Evolutionary conservation across 352 stramenopile genomes (phyloP), one percentile per base, ranked within the genome.

Genomic region (Globisporangium emineosum): DNA sequence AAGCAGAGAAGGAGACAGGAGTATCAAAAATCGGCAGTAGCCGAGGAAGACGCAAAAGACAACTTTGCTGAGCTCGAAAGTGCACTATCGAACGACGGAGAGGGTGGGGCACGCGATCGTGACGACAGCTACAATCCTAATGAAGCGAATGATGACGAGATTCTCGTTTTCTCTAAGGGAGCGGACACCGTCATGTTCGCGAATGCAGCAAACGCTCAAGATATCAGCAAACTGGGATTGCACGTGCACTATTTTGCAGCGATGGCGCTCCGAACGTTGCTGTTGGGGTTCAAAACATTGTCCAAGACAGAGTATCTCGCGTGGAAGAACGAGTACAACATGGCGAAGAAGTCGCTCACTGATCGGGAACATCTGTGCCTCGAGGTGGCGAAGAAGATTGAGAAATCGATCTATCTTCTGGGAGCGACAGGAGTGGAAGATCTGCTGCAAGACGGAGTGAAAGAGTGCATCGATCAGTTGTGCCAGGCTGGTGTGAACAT

Each of bases 381-480:
- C 1, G 80, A 91, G 60, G 82, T 89, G 1, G 82, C 86, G 3
- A 82, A 76, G 56, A 70, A 84, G 30, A 85, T 96, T n/a, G 88
- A 96, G 35, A 89, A 74, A 9, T 79, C 79, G 0, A 82, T 98
- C 7, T 89, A 93, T 9, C 78, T 99, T 33, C 73, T 99, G 3
- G 97, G 97, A 21, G 96, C 96, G 19, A 99, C 96, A 1, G 97
- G 95, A 0, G 98, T 99, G 25, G 97, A 99, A 83, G 97, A 99
- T 71, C 78, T 97, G 61, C 79, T 99, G 4, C 97, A 99, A 75
- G 91, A 98, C 43, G 95, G 96, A 15, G 97, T 99, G 1, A 86
- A 90, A 40, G 91, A 99, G 60, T 98, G 95, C 33, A 98, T 99
- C 70, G 78, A 96, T 6, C 96, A 96, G 19, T 78, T 99, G 5